Evolutionary conservation across 352 stramenopile genomes (phyloP), one percentile per base, ranked within the genome.

Genomic region (Phytophthora pistaciae): DNA sequence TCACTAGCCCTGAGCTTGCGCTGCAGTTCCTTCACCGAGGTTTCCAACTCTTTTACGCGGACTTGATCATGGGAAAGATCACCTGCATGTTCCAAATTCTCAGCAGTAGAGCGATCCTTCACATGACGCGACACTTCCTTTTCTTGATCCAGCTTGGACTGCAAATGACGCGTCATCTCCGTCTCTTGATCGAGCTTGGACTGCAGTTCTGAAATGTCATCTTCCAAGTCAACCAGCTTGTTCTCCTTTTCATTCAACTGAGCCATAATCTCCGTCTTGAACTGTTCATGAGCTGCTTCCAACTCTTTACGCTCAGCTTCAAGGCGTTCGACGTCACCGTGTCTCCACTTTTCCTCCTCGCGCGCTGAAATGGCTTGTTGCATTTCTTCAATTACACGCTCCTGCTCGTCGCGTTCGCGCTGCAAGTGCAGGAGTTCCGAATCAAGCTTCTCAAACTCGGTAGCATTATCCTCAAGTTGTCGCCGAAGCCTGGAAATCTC

Each of bases 151-250:
- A 46, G 14, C 48, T 88, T 83, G 18, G 75, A 78, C 58, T 92
- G 83, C 16, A 46, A 46, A 46, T 46, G 38, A 46, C 38, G 38
- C 14, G 38, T 46, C 38, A 46, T 46, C n/a, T 46, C 38, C 38
- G n/a, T 46, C 18, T 46, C 38, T 46, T 46, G 38, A 46, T 46
- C 38, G 13, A 46, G 14, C 48, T 88, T 83, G n/a, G 75, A 78
- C 58, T 92, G 83, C 13, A 94, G 62, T 44, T 91, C 82, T 20
- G 70, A 64, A 13, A 87, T 68, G n/a, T 89, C 75, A n/a, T 89
- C 76, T 62, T 87, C 70, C 23, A 91, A 66, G 11, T 84, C 77
- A 3, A 27, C 42, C 29, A 83, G 53, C 48, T 68, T 56, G 2
- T 56, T 72, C 13, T 80, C 68, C 56, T 82, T 88, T 44, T 79